Evolutionary conservation across 2,329 filamentous ascomycete genomes (phyloP), one percentile per base, ranked within the genome.

Genomic region (Clonostachys chloroleuca): DNA sequence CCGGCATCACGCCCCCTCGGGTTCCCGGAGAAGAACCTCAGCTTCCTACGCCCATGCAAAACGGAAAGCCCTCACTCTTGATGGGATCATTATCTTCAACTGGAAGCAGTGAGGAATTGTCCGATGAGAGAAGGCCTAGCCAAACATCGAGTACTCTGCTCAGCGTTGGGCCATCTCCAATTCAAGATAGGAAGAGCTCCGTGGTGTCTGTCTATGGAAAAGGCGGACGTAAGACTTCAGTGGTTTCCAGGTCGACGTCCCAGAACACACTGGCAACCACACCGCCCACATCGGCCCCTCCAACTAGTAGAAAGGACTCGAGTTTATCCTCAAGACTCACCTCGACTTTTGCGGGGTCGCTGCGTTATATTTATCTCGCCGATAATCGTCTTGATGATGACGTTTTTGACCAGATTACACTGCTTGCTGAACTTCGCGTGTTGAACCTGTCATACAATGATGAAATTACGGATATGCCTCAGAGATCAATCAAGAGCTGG

Each of bases 391-490:
- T 99, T 20, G 89, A 94, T 47, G 94, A 97, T 57, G 92, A 97
- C 57, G 87, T 96, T 0, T 97, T 97, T 61, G 91, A 96, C 54
- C 89, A 97, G 64, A 77, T 99, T 41, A 88, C 83, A 1, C 74
- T 92, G 4, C 78, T 97, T 5, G 78, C 83, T 3, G 94, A 97
- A 65, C 70, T 99, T 45, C 84, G 92, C 18, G 81, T 95, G 20
- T 78, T 99, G 49, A 99, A 99, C 57, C 68, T 99, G 34, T 95
- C 92, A 0, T 97, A 96, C 70, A 99, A 99, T 56, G 86, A 92
- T 52, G 68, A 70, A 49, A 80, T 99, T 42, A 92, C 88, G 50
- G 94, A 99, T 57, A 86, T 99, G 67, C 94, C 94, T 4, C 86
- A 91, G 51, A 80, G 92, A 47, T 89, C 91, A 3, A 86, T 99